Base-by-base conservation (phyloP, 768 basidiomycete species). In the Crepidotus variabilis region DNA sequence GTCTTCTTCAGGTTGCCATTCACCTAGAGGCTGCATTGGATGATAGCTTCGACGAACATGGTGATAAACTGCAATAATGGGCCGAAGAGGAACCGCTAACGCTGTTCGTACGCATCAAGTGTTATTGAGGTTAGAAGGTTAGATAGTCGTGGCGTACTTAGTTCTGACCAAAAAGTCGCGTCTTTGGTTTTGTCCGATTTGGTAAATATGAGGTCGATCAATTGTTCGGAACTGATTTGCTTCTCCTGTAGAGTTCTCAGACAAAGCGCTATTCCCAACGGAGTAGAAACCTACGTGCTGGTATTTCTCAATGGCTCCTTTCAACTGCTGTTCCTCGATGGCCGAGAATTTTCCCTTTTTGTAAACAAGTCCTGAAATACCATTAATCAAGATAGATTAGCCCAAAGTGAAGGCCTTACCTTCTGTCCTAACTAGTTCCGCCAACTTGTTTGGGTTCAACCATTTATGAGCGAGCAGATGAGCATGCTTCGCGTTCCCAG, bases 291-390 rank as follows among this genome's bases (percentile, higher is more conserved):
- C 49, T 62, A 88, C 89, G 18, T 69, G 62, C 53, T 80, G 78
- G 65, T 85, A 91, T 8, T 72, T 69, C 55, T 87, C 83, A 34
- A 93, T 84, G 6, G 90, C 90, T 13, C 70, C 68, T 59, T 72
- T 78, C 0, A 92, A 69, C 59, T 86, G 85, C 22, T 83, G 78
- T 56, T 85, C 87, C 64, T 94, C 91, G 43, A 84, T 84, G 0
- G 86, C 82, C 22, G 90, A 91, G 63, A 94, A 94, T 65, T 90
- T 92, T 13, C 91, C 91, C 69, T 92, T 92, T 72, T 87, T 92
- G 69, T 90, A 92, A 2, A 89, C 80, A n/a, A 93, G 80, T 32
- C 90, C 90, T 92, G 56, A 21, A 57, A 46, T 54, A 47, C 10
- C 51, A 34, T 49, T 16, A 49, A 14, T 23, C 20, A 55, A 52